Evolutionary conservation across 345 rosid genomes (phyloP).

Genomic region (Lepidium aucheri): DNA sequence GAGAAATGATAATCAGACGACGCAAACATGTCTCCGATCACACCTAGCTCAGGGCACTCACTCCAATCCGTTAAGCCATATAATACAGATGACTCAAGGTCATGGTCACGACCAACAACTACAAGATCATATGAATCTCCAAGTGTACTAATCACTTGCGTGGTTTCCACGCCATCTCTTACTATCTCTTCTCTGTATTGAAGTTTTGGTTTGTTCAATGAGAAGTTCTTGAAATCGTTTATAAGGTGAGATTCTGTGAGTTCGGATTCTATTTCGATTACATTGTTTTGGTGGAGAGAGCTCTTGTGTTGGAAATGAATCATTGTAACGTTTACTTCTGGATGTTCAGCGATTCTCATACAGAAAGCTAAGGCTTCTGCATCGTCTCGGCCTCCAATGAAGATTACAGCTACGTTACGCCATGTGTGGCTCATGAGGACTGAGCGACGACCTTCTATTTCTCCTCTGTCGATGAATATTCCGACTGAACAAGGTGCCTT

Average conservation of each 20-base stretch:
- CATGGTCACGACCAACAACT: slow-evolving; percentile 44
- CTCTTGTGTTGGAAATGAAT: slow-evolving; percentile 18
- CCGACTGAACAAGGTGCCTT: slow-evolving; percentile 49
- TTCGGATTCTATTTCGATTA: background rate
- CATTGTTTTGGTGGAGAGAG: background rate
- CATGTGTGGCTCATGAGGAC: background rate
- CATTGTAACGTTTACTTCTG: slow-evolving; percentile 23
- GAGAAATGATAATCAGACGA: slow-evolving; percentile 31
- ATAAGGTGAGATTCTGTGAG: slow-evolving; percentile 4
- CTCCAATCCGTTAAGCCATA: slow-evolving; percentile 30
- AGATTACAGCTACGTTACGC: slow-evolving; percentile 32
- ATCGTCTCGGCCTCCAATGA: slow-evolving; percentile 29
- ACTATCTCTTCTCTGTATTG: slow-evolving; percentile 28
- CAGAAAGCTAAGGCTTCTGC: slow-evolving; percentile 26
- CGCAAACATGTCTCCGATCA: slow-evolving; percentile 31
- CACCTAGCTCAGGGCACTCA: slow-evolving; percentile 34
- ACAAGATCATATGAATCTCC: slow-evolving; percentile 35
- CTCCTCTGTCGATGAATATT: slow-evolving; percentile 37
- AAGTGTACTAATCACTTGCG: slow-evolving; percentile 27
- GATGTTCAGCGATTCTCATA: slow-evolving; percentile 20
- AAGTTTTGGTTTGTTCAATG: slow-evolving; percentile 8
- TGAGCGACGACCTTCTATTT: background rate
- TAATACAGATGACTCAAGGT: slow-evolving; percentile 17
- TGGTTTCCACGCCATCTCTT: slow-evolving; percentile 30
- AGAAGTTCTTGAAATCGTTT: slow-evolving; percentile 13